phyloP scores from a whole-genome alignment of 192 early-diverging fungal species.

The Rhizoclosmatium globosum region DNA sequence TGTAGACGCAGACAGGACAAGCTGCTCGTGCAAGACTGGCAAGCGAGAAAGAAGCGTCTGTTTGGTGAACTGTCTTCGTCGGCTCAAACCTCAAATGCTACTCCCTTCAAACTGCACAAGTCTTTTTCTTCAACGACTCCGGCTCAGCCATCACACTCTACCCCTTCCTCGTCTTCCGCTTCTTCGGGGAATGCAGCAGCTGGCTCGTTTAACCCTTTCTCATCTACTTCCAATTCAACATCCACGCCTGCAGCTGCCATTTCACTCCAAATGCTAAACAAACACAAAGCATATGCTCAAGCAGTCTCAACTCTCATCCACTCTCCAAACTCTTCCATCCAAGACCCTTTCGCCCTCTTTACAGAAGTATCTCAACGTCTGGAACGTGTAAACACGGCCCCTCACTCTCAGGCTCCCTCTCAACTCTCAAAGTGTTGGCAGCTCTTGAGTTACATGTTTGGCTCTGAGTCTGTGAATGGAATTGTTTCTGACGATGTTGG shows the following conservation, averaged over 20 bases:
- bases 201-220: not conserved
- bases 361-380: not conserved
- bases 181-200: not conserved
- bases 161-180: not conserved
- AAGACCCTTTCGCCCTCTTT: conserved; percentile 19
- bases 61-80: conserved; percentile 69
- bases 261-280: conserved; percentile 31
- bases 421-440: conserved; percentile 47
- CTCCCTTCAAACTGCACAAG: not conserved
- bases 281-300: conserved; percentile 14
- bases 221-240: not conserved
- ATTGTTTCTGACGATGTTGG: not conserved
- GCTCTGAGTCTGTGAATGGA: not conserved
- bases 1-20: conserved; percentile 70
- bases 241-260: not conserved
- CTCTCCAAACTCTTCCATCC: not conserved
- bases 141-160: not conserved
- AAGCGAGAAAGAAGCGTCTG: conserved; percentile 72
- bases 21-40: conserved; percentile 74
- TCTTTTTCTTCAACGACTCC: not conserved
- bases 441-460: conserved; percentile 36
- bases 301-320: conserved; percentile 3
- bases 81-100: not conserved
- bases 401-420: not conserved
- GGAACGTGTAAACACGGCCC: not conserved